Conservation (phyloP, 2,329 filamentous ascomycete genomes). For the Reticulascus tulasneorum region DNA sequence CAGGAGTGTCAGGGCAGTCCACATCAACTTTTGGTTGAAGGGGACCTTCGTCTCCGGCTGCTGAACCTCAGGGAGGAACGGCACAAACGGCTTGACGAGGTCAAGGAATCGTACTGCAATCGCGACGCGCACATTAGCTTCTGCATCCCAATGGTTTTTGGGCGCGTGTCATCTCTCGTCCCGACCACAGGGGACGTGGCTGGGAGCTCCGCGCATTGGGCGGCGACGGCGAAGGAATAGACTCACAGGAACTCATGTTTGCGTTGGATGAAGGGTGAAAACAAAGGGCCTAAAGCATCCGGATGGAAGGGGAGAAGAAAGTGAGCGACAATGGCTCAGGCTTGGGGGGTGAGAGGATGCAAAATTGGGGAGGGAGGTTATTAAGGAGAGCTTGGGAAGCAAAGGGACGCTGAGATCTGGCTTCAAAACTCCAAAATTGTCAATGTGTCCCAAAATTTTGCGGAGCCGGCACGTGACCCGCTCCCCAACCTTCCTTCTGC, state of each 20-base stretch:
- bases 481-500: conserved; percentile 2
- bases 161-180: conserved; percentile 9
- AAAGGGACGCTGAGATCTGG: conserved; percentile 32
- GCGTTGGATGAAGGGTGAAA: conserved; percentile 30
- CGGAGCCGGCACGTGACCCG: conserved; percentile 29
- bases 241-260: conserved; percentile 56
- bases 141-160: conserved; percentile 3
- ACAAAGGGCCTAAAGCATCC: conserved; percentile 31
- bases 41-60: conserved; percentile 97
- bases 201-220: not conserved
- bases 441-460: conserved; percentile 41
- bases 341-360: conserved; percentile 29
- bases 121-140: conserved; percentile 7
- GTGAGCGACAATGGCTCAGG: conserved; percentile 17
- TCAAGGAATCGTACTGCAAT: conserved; percentile 95
- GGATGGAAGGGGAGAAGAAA: conserved; percentile 25
- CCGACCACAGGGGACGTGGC: conserved; percentile 5
- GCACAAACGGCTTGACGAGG: conserved; percentile 98
- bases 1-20: conserved; percentile 88
- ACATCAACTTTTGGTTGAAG: conserved; percentile 98
- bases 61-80: conserved; percentile 98
- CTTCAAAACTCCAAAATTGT: conserved; percentile 37
- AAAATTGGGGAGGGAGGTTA: conserved; percentile 24
- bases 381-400: conserved; percentile 27
- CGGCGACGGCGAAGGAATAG: not conserved